Conservation (phyloP, 306 rosid genomes). For the Alnus rubra region DNA sequence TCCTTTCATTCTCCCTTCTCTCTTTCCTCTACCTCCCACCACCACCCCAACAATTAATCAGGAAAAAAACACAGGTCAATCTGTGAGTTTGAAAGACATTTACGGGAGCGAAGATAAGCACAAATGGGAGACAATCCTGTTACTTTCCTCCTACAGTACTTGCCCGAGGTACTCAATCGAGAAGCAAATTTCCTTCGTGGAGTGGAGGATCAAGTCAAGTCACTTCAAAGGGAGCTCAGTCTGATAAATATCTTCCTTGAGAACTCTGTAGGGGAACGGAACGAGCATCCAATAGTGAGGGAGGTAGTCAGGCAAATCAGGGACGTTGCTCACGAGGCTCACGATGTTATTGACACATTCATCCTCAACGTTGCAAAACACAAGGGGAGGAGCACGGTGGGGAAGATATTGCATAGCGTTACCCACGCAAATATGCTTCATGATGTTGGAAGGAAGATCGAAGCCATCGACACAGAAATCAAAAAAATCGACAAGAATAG, state of each 20-base stretch:
- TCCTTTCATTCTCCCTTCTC: no score
- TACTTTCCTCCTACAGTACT: no score
- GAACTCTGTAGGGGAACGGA: neutral
- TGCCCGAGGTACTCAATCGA: no score
- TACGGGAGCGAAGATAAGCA: constrained; percentile 9
- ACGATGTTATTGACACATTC: neutral
- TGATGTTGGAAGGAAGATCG: neutral
- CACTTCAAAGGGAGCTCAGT: neutral
- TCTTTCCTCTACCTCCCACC: no score
- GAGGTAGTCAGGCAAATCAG: neutral
- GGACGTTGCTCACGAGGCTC: neutral
- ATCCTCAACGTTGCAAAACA: neutral
- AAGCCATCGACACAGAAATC: neutral
- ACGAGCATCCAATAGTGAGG: neutral
- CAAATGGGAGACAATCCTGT: no score
- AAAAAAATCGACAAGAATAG: neutral
- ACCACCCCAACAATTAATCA: no score
- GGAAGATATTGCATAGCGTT: neutral
- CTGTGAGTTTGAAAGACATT: no score
- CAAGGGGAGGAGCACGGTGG: neutral
- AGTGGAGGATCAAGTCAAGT: constrained; percentile 8
- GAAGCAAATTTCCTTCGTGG: no score
- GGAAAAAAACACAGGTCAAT: neutral
- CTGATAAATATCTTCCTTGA: neutral
- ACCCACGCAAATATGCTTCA: neutral